Conservation (phyloP, 441 rosid species). For the Arabidopsis lyrata region DNA sequence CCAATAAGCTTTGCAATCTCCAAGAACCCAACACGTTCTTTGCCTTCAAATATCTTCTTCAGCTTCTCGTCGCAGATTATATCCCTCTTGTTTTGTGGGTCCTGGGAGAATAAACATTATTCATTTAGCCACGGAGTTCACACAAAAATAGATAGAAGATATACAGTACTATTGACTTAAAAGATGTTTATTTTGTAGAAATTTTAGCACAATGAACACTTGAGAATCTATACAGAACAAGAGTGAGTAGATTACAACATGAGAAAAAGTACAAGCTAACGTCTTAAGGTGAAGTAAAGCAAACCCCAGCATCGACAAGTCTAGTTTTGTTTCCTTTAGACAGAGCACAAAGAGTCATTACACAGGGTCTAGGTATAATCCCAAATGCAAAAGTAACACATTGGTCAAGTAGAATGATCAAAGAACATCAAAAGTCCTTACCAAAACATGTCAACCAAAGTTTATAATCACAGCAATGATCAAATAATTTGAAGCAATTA, state of each 20-base stretch:
- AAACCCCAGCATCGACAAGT: background rate
- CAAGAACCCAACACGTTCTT: slow-evolving; percentile 82
- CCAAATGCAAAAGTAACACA: background rate
- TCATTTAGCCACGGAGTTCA: slow-evolving; percentile 1
- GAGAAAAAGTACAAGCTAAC: slow-evolving; percentile 12
- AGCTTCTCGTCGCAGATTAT: slow-evolving; percentile 89
- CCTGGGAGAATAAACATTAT: slow-evolving; percentile 51
- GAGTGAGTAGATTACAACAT: background rate
- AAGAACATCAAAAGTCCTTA: background rate
- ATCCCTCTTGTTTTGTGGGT: slow-evolving; percentile 80
- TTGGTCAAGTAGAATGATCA: background rate
- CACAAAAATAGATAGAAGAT: slow-evolving; percentile 18
- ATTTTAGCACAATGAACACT: background rate
- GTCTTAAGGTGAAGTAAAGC: slow-evolving; percentile 9
- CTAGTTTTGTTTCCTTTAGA: slow-evolving; percentile 5
- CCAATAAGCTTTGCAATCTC: slow-evolving; percentile 85
- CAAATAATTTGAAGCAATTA: background rate
- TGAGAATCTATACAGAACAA: slow-evolving; percentile 17
- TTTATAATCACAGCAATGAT: background rate
- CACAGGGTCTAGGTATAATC: background rate
- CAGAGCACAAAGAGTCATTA: slow-evolving; percentile 8
- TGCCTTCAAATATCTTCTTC: slow-evolving; percentile 89
- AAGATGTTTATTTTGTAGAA: slow-evolving; percentile 5
- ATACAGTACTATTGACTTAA: background rate
- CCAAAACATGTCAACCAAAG: slow-evolving; percentile 11